phyloP scores from a whole-genome alignment of 2,329 filamentous ascomycete species.

The Clonostachys rosea region DNA sequence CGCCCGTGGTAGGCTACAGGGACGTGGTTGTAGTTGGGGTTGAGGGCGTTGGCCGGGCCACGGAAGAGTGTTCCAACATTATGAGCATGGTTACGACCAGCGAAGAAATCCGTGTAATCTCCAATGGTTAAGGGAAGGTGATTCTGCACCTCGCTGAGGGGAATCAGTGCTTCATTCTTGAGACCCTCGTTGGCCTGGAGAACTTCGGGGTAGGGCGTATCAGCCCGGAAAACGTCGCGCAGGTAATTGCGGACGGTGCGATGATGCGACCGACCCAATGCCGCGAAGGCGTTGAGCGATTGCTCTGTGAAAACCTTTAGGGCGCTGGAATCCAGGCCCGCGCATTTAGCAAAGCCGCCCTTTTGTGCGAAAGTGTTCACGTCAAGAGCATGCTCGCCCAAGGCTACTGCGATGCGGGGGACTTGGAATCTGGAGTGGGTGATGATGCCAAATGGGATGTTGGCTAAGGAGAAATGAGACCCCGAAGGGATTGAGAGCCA shows the following conservation, averaged over 20 bases:
- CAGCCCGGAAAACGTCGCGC: constrained; percentile 50
- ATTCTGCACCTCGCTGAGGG: constrained; percentile 44
- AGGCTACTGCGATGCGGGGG: constrained; percentile 64
- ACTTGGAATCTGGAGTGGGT: constrained; percentile 50
- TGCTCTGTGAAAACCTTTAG: constrained; percentile 13
- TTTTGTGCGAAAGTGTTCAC: constrained; percentile 52
- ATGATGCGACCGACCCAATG: constrained; percentile 64
- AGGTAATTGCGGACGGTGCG: constrained; percentile 66
- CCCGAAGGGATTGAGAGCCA: neutral
- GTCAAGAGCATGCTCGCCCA: constrained; percentile 69
- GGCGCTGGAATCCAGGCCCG: constrained; percentile 7
- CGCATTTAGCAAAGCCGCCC: constrained; percentile 29
- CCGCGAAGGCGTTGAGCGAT: constrained; percentile 23
- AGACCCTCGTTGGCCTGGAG: constrained; percentile 28
- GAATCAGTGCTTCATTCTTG: constrained; percentile 16
- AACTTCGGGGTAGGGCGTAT: constrained; percentile 34
- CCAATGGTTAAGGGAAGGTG: constrained; percentile 74
- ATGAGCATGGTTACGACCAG: constrained; percentile 72
- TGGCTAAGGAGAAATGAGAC: constrained; percentile 63
- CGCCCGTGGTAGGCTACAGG: constrained; percentile 79
- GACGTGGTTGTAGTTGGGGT: constrained; percentile 76
- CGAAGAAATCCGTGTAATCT: constrained; percentile 84
- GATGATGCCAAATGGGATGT: constrained; percentile 81
- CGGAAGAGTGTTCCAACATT: constrained; percentile 66
- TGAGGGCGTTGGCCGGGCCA: constrained; percentile 66